Base-by-base conservation (phyloP, 208 protist genomes). In the Trypanosoma lewisi region DNA sequence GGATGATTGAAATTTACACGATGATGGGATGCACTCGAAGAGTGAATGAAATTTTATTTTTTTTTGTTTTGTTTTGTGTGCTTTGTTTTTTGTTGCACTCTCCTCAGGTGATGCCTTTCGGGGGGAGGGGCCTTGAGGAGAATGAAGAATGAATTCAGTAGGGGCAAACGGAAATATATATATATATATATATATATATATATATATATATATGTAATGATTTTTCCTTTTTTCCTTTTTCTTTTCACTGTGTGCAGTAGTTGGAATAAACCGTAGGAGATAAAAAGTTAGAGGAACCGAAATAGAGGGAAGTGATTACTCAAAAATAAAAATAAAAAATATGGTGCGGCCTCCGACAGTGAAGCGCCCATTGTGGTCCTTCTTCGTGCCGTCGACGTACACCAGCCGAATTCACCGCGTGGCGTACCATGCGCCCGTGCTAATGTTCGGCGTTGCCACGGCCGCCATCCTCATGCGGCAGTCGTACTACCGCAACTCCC, bases 391-490 rank as follows among this genome's bases (percentile, higher is more conserved):
- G 0, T 61, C 76, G 17, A 91, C 90, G 31, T 91, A 82, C 72
- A 82, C 78, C 1, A 90, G 85, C 56, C 70, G 76, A 28, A 42
- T 96, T n/a, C 87, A 86, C 65, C 63, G 78, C 12, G n/a, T 86
- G 8, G 74, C 79, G 0, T 90, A 83, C 70, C 63, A 91, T 53
- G 83, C 90, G 0, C 87, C 87, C 0, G 67, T 77, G 30, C 63
- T 88, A 23, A 75, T 95, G 70, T 95, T 95, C 60, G 53, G 77
- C 36, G 75, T 91, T 1, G 70, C 85, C 1, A 75, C 81, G 4
- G 70, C 65, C 14, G 89, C 91, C 12, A 87, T 97, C 50, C 41
- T 95, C 1, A 73, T 78, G 45, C 89, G 90, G 71, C 89, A 95
- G 77, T 94, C 86, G 6, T 61, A 91, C 78, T 97, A 95, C 65